Evolutionary conservation across 139 green algal species (phyloP), one percentile per base, ranked within the genome.

Genomic region (Chlorella sp.): DNA sequence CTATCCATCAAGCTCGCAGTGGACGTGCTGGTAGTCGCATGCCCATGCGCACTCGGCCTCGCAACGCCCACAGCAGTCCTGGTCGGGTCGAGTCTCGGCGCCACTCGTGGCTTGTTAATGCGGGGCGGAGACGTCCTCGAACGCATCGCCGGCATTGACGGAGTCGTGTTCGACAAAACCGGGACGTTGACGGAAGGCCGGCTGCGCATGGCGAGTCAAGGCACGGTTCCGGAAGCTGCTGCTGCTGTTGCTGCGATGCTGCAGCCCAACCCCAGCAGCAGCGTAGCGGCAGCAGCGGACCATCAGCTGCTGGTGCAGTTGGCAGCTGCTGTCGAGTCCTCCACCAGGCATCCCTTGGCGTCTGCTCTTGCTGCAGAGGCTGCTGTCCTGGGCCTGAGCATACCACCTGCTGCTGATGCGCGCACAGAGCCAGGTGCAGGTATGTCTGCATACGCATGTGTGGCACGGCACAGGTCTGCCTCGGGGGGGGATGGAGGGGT

Each of bases 21-120:
- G 24, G 90, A 96, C 66, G 94, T 99, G 67, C 82, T 98, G 68
- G 93, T 98, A 60, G 91, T 98, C 17, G 94, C 94, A 23, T 98
- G 94, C 80, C 94, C 94, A 17, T 98, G 94, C 74, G 94, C 94
- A 0, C 84, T 98, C 50, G 94, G 94, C 27, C 80, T 98, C 4
- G 94, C 94, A 34, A 97, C 94, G 2, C 94, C 94, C 20, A 98
- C 94, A 20, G 93, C 93, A 1, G 89, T 98, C 35, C 81, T 98
- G 42, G 94, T 99, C 0, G 94, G 85, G 1, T 92, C 88, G 2
- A 89, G 76, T 0, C 49, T 91, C 30, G 91, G 87, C 3, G 93
- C 93, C 20, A 75, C 74, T 35, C 70, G 86, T 26, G 95, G 94
- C 2, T 77, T 99, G 69, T 74, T 97, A 50, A 74, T 92, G 0